These are phyloP conservation scores for Hypocreales sp. DNA, from an alignment of 2,329 filamentous ascomycete species.

Conservation along the genomic window DNA sequence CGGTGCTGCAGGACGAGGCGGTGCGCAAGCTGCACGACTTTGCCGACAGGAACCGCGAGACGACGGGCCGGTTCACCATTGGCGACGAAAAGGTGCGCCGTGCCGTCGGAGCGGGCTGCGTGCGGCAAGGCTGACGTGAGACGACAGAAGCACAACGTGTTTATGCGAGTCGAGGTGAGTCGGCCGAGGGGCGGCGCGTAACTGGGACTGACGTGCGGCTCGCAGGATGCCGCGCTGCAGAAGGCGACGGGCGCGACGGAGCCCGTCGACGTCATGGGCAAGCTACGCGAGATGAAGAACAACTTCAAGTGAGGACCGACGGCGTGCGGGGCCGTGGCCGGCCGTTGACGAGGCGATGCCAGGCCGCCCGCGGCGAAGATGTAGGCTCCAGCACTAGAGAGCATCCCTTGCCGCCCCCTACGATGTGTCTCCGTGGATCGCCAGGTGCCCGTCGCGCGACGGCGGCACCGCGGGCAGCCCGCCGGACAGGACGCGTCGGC, in stretches of 20 bases:
- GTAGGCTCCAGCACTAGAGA: slow-evolving; percentile 2
- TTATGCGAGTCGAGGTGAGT: slow-evolving; percentile 74
- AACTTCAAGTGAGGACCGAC: slow-evolving; percentile 39
- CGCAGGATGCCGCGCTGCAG: slow-evolving; percentile 66
- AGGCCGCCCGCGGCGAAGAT: slow-evolving; percentile 13
- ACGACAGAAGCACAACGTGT: slow-evolving; percentile 74
- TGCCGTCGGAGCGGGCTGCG: too few species aligned
- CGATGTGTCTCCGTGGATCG: slow-evolving; percentile 13
- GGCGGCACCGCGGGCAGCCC: slow-evolving; percentile 13
- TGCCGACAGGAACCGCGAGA: slow-evolving; percentile 67
- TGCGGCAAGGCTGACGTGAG: too few species aligned
- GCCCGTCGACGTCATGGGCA: slow-evolving; percentile 70
- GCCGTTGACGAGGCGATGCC: background rate
- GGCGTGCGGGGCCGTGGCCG: too few species aligned
- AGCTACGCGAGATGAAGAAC: slow-evolving; percentile 85
- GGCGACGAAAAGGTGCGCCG: slow-evolving; percentile 74
- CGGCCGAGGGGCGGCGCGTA: too few species aligned
- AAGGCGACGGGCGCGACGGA: slow-evolving; percentile 69
- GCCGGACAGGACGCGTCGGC: slow-evolving; percentile 12
- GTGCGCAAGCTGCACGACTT: slow-evolving; percentile 66
- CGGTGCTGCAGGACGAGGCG: slow-evolving; percentile 58
- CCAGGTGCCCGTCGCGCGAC: slow-evolving; percentile 13
- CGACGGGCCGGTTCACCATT: slow-evolving; percentile 92
- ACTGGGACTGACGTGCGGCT: slow-evolving; percentile 1
- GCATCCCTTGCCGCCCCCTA: background rate